Evolutionary conservation across 1,139 yeast genomes (phyloP).

Genomic region (Wickerhamiella infanticola): DNA sequence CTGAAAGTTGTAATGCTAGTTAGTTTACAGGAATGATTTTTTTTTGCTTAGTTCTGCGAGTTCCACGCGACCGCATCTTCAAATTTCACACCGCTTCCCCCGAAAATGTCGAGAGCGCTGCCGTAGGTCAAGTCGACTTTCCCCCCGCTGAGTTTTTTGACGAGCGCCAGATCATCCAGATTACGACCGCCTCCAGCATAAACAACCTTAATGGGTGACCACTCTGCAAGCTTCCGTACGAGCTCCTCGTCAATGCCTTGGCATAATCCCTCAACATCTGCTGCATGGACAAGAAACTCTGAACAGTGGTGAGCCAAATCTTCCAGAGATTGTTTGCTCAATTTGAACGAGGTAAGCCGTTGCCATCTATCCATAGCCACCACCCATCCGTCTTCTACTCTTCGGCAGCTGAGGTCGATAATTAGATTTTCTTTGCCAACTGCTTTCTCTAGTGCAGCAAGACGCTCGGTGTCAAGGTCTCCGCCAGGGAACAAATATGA

Average conservation of each 20-base stretch:
- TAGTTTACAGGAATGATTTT: not conserved
- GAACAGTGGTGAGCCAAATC: slow-evolving; percentile 50
- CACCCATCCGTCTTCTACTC: slow-evolving; percentile 42
- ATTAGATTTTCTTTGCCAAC: slow-evolving; percentile 60
- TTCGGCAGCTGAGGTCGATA: slow-evolving; percentile 81
- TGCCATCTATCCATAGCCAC: slow-evolving; percentile 98
- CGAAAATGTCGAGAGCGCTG: slow-evolving; percentile 85
- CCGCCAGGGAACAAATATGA: slow-evolving; percentile 67
- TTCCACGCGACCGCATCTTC: slow-evolving; percentile 68
- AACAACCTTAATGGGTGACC: slow-evolving; percentile 68
- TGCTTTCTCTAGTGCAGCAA: slow-evolving; percentile 31
- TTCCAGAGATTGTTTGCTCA: slow-evolving; percentile 39
- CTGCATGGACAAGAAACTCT: slow-evolving; percentile 90
- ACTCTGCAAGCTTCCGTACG: slow-evolving; percentile 54
- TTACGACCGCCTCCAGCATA: slow-evolving; percentile 95
- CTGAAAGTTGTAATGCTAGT: not conserved
- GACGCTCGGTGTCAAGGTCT: slow-evolving; percentile 39
- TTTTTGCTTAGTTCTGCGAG: slow-evolving; percentile 4
- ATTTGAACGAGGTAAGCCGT: slow-evolving; percentile 52
- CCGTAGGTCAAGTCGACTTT: slow-evolving; percentile 87
- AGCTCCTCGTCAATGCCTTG: slow-evolving; percentile 75
- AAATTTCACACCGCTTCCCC: slow-evolving; percentile 66
- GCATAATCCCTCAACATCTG: slow-evolving; percentile 95
- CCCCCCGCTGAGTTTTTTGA: slow-evolving; percentile 52
- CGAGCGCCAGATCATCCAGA: slow-evolving; percentile 50